Evolutionary conservation across 2,329 filamentous ascomycete species (phyloP).

Genomic region (Ascochyta pisi): DNA sequence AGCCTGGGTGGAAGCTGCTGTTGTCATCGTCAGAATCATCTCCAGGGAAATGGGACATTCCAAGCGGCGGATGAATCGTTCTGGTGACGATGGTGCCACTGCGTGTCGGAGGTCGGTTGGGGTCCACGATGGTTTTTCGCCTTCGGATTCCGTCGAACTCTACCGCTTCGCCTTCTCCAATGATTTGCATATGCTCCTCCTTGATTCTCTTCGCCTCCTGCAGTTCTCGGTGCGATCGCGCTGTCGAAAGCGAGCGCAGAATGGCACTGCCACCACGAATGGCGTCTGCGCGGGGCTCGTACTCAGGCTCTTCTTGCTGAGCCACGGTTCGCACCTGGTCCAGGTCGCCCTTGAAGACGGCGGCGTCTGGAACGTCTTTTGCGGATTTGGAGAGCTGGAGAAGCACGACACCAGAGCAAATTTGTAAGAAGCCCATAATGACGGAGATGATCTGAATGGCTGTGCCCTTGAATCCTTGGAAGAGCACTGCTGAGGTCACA

Average conservation of each 20-base stretch:
- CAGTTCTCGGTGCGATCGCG: slow-evolving; percentile 78
- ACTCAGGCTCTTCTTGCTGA: slow-evolving; percentile 94
- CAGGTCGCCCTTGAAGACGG: slow-evolving; percentile 89
- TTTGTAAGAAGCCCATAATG: slow-evolving; percentile 90
- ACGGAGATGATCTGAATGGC: slow-evolving; percentile 82
- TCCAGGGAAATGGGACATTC: slow-evolving; percentile 83
- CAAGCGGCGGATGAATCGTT: slow-evolving; percentile 75
- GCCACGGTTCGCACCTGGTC: slow-evolving; percentile 95
- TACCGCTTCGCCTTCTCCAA: slow-evolving; percentile 78
- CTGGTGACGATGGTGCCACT: slow-evolving; percentile 53
- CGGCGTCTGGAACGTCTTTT: slow-evolving; percentile 93
- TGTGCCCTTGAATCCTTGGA: slow-evolving; percentile 91
- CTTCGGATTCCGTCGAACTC: slow-evolving; percentile 93
- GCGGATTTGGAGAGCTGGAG: slow-evolving; percentile 97
- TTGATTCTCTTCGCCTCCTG: slow-evolving; percentile 80
- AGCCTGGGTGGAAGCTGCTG: slow-evolving; percentile 55
- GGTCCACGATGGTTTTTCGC: slow-evolving; percentile 65
- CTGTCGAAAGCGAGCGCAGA: slow-evolving; percentile 78
- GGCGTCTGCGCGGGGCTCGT: slow-evolving; percentile 93
- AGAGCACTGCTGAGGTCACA: slow-evolving; percentile 88
- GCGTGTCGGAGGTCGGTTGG: slow-evolving; percentile 45
- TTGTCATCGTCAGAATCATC: slow-evolving; percentile 58
- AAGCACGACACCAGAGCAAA: slow-evolving; percentile 90
- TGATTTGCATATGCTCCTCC: slow-evolving; percentile 80
- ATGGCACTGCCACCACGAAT: slow-evolving; percentile 91